Evolutionary conservation across 306 rosid species (phyloP).

Genomic region (Mimosa bimucronata): DNA sequence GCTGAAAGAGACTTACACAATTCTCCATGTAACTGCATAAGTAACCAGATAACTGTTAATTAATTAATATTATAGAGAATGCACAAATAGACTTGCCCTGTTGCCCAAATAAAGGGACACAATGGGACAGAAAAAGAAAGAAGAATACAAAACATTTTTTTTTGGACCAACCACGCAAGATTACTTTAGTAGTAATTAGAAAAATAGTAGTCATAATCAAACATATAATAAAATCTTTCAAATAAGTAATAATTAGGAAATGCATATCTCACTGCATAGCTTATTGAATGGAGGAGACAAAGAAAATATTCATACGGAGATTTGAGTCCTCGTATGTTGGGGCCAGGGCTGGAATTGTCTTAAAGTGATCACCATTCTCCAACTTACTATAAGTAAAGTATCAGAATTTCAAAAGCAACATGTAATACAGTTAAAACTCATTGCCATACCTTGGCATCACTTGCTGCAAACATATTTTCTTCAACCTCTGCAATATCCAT

Average conservation of each 20-base stretch:
- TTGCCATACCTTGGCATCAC: conserved; percentile 83
- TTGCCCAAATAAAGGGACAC: background rate
- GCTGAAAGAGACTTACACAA: conserved; percentile 89
- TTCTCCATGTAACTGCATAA: conserved; percentile 82
- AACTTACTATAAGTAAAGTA: background rate
- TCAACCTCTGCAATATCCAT: conserved; percentile 84
- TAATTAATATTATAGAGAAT: conserved; percentile 21
- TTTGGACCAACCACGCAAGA: conserved; percentile 18
- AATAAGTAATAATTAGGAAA: background rate
- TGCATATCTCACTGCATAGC: background rate
- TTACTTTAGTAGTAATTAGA: no score
- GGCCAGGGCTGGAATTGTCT: conserved; percentile 18
- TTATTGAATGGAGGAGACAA: conserved; percentile 19
- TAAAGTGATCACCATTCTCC: conserved; percentile 16
- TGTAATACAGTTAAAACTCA: conserved; percentile 18
- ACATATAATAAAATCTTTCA: background rate
- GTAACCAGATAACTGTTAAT: conserved; percentile 31
- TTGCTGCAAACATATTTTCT: conserved; percentile 73
- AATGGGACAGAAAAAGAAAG: conserved; percentile 8
- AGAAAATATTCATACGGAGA: conserved; percentile 17
- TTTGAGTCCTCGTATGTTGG: conserved; percentile 1
- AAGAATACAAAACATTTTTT: conserved; percentile 1
- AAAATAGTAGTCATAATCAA: conserved; percentile 9
- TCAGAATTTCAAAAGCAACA: conserved; percentile 28
- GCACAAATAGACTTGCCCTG: background rate